These are phyloP conservation scores for Brettanomyces naardenensis DNA, from an alignment of 805 yeast genomes.

Conservation along the genomic window DNA sequence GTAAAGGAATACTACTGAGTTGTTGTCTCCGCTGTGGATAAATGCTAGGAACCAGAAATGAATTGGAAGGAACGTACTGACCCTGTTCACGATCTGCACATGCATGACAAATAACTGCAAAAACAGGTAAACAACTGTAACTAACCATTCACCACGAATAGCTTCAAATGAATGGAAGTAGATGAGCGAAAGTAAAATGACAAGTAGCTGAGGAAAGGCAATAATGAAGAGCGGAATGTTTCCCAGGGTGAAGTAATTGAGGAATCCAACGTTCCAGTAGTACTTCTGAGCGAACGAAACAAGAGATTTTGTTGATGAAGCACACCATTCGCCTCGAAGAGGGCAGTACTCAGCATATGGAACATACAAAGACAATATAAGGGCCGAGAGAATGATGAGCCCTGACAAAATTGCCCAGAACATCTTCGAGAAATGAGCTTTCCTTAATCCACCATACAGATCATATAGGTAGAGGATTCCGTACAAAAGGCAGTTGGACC, in stretches of 20 bases:
- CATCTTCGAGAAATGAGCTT: constrained; percentile 3
- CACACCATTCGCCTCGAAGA: constrained; percentile 74
- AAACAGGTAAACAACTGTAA: constrained; percentile 36
- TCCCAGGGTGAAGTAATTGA: constrained; percentile 73
- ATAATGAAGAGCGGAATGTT: constrained; percentile 79
- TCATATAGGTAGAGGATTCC: constrained; percentile 65
- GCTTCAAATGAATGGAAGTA: constrained; percentile 25
- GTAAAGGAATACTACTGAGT: too few relatives aligned
- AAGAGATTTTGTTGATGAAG: constrained; percentile 44
- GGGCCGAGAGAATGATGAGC: constrained; percentile 34
- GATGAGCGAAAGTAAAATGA: constrained; percentile 34
- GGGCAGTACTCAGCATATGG: constrained; percentile 65
- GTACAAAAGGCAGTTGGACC: constrained; percentile 71
- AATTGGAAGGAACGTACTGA: constrained; percentile 70
- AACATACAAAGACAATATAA: constrained; percentile 38
- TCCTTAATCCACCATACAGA: constrained; percentile 18
- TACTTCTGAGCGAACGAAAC: constrained; percentile 64
- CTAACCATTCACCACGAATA: constrained; percentile 32
- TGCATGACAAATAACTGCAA: constrained; percentile 62
- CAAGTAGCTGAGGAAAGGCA: constrained; percentile 56
- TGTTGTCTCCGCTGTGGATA: too few relatives aligned
- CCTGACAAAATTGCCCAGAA: constrained; percentile 48
- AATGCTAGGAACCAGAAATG: constrained; percentile 60
- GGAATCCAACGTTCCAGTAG: constrained; percentile 83
- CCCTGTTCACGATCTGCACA: constrained; percentile 78